Percentiles rank a stretch among this genome's conserved stretches.
Evolutionary conservation across 2,329 filamentous ascomycete genomes (phyloP).

Genomic region (Stachybotrys elegans): DNA sequence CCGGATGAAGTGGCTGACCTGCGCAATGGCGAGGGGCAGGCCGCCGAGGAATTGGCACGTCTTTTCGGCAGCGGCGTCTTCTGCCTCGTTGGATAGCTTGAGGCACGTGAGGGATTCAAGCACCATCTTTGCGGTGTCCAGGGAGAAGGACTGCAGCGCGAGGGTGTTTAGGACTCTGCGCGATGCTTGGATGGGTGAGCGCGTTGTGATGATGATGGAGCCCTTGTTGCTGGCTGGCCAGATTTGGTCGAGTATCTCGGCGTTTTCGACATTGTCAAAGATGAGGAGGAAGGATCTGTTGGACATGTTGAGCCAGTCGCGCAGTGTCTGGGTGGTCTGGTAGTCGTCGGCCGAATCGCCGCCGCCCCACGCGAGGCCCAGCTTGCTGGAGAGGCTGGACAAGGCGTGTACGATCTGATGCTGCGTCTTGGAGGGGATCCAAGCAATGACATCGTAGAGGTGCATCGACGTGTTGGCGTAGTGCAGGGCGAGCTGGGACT

Average conservation of each 20-base stretch:
- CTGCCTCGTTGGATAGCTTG: slow-evolving; percentile 1
- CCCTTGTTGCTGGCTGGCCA: slow-evolving; percentile 6
- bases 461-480: slow-evolving; percentile 6
- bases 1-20: slow-evolving; percentile 6
- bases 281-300: slow-evolving; percentile 5
- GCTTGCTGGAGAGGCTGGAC: slow-evolving; percentile 4
- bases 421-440: slow-evolving; percentile 5
- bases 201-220: slow-evolving; percentile 7
- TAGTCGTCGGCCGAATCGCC: slow-evolving; percentile 1
- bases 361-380: slow-evolving; percentile 5
- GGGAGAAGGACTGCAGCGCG: slow-evolving; percentile 5
- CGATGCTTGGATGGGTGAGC: slow-evolving; percentile 5
- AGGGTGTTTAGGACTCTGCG: slow-evolving; percentile 1
- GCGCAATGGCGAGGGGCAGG: slow-evolving; percentile 5
- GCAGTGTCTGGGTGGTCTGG: slow-evolving; percentile 3
- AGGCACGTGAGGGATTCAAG: slow-evolving; percentile 3
- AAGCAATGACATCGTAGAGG: slow-evolving; percentile 6
- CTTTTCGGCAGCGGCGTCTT: slow-evolving; percentile 3
- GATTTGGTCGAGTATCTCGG: slow-evolving; percentile 4
- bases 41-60: slow-evolving; percentile 5
- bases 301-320: slow-evolving; percentile 5
- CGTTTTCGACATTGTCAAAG: slow-evolving; percentile 7
- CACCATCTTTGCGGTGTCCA: slow-evolving; percentile 1
- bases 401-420: slow-evolving; percentile 7
- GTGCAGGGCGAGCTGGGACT: slow-evolving; percentile 7